Evolutionary conservation across 116 monocot species (phyloP).

Genomic region (Posidonia oceanica): DNA sequence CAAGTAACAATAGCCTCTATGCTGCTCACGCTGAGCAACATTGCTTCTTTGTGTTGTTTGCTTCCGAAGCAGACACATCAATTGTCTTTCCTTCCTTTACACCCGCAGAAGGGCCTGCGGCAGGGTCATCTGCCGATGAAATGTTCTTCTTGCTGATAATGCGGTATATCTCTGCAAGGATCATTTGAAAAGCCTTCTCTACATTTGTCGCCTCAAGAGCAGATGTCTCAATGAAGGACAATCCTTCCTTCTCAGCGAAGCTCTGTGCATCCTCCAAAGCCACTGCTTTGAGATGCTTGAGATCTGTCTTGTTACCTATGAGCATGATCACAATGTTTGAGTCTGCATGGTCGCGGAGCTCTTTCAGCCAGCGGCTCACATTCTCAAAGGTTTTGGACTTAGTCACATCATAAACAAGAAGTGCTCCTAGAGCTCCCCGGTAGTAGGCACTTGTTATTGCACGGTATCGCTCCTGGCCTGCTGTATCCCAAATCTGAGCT

Average conservation of each 20-base stretch:
- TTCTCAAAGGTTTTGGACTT: constrained; percentile 59
- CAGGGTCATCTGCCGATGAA: constrained; percentile 13
- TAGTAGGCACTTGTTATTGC: constrained; percentile 73
- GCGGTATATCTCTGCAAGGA: constrained; percentile 37
- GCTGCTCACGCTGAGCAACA: constrained; percentile 33
- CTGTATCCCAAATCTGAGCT: constrained; percentile 74
- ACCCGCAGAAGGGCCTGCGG: constrained; percentile 1
- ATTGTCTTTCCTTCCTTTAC: constrained; percentile 53
- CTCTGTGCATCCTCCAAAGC: constrained; percentile 32
- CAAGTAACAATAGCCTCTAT: not conserved
- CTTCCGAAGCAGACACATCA: constrained; percentile 18
- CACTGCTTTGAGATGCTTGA: constrained; percentile 33
- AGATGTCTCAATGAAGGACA: constrained; percentile 59
- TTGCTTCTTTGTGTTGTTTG: constrained; percentile 17
- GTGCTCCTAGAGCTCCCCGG: constrained; percentile 58
- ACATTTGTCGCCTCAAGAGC: constrained; percentile 57
- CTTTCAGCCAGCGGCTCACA: constrained; percentile 55
- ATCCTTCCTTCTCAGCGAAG: constrained; percentile 50
- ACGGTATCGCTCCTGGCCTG: constrained; percentile 70
- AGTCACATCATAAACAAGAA: constrained; percentile 47
- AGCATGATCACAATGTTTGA: constrained; percentile 53
- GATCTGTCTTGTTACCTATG: constrained; percentile 47
- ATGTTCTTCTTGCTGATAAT: constrained; percentile 38
- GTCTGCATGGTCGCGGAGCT: constrained; percentile 59
- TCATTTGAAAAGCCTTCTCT: constrained; percentile 39